Conservation (phyloP, 2,329 filamentous ascomycete species). For the Sporothrix brunneoviolacea region DNA sequence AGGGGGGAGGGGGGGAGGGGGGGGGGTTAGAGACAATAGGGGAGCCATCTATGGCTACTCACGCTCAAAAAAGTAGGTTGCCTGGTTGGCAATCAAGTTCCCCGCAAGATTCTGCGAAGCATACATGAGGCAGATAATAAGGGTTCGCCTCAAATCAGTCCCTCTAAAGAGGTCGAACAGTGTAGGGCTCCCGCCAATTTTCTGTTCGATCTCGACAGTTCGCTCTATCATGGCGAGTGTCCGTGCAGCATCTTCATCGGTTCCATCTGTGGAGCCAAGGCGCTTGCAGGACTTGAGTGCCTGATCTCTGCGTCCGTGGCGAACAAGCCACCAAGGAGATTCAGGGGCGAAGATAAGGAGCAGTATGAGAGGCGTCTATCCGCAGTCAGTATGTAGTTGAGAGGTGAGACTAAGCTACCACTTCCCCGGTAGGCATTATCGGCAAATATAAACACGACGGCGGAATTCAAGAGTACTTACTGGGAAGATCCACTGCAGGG, state of each 20-base stretch:
- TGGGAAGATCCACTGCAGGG: conserved; percentile 45
- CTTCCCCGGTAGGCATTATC: conserved; percentile 17
- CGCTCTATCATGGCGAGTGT: conserved; percentile 12
- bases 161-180: conserved; percentile 22
- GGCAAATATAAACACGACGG: no score
- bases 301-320: conserved; percentile 38
- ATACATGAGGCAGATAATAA: conserved; percentile 42
- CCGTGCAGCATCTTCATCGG: not conserved
- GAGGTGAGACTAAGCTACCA: no score
- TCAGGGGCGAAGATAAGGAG: conserved; percentile 45
- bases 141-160: conserved; percentile 7
- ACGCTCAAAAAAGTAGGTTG: conserved; percentile 22
- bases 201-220: conserved; percentile 15
- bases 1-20: not conserved
- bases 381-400: no score
- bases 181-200: conserved; percentile 36
- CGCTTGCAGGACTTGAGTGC: conserved; percentile 40
- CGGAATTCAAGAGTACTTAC: no score
- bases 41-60: conserved; percentile 23
- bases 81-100: conserved; percentile 10
- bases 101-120: conserved; percentile 42
- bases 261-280: conserved; percentile 37
- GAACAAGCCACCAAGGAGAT: conserved; percentile 49
- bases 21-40: not conserved
- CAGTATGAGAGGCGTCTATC: conserved; percentile 41